Conservation (phyloP, 768 basidiomycete species). For the Candolleomyces aberdarensis region DNA sequence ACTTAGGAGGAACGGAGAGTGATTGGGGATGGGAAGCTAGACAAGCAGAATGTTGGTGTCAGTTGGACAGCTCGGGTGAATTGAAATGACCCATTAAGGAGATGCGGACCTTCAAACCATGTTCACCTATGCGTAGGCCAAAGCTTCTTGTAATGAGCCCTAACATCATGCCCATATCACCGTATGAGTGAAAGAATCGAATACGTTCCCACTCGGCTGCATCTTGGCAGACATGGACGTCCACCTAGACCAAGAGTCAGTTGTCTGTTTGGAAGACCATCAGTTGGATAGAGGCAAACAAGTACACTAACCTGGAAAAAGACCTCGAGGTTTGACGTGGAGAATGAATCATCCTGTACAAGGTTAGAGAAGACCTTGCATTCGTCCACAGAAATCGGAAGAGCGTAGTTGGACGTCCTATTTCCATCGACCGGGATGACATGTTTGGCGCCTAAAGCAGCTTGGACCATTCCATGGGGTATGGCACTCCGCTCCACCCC, state of each 20-base stretch:
- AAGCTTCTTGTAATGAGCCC: slow-evolving; percentile 50
- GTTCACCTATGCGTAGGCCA: slow-evolving; percentile 47
- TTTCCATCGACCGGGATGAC: slow-evolving; percentile 47
- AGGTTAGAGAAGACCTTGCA: slow-evolving; percentile 30
- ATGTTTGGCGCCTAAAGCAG: slow-evolving; percentile 44
- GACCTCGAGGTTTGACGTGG: slow-evolving; percentile 28
- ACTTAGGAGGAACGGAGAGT: slow-evolving; percentile 50
- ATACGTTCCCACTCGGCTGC: slow-evolving; percentile 48
- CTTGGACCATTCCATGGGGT: slow-evolving; percentile 34
- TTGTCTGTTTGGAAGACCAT: neutral
- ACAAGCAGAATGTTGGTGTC: neutral
- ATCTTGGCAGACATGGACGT: slow-evolving; percentile 57
- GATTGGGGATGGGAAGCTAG: slow-evolving; percentile 31
- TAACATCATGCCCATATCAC: slow-evolving; percentile 71
- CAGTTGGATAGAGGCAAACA: neutral
- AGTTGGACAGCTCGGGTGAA: neutral
- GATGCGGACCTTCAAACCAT: slow-evolving; percentile 55
- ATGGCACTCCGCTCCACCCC: slow-evolving; percentile 14
- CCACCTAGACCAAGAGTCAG: slow-evolving; percentile 39
- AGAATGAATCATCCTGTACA: slow-evolving; percentile 25
- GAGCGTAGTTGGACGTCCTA: slow-evolving; percentile 62
- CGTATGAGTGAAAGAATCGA: slow-evolving; percentile 59
- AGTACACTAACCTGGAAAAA: slow-evolving; percentile 37
- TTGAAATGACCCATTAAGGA: neutral
- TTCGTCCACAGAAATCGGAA: slow-evolving; percentile 40